Evolutionary conservation across 1,284 basidiomycete genomes (phyloP), one percentile per base, ranked within the genome.

Genomic region (Amylostereum areolatum): DNA sequence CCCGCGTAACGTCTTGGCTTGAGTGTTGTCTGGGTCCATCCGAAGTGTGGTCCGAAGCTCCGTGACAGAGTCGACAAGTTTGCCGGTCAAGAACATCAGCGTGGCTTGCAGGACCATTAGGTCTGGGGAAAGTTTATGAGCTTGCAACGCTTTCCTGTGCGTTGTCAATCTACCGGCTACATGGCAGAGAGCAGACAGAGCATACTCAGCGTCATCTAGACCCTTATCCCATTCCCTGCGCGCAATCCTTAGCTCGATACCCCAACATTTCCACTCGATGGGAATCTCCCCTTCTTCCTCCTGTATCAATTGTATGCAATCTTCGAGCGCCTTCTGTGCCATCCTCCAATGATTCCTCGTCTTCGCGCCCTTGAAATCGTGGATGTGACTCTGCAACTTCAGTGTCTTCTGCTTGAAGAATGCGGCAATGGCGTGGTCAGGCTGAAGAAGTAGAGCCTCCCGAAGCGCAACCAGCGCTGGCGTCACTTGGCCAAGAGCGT

Each of bases 301-400:
- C 12, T 43, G 46, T 28, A 52, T 49, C 3, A 52, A 37, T 3
- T 28, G 18, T 7, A 55, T 24, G 33, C 55, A 57, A 2, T 50
- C 46, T 27, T 52, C 55, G 43, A 54, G 55, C 24, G 55, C 53
- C 11, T 39, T 37, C 35, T 53, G 37, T 31, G 55, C 58, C 50
- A 50, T 52, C 18, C 45, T 49, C 58, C 58, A 59, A 41, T 56
- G 55, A 7, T 47, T 48, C n/a, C 58, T 49, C 8, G 46, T 41
- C n/a, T 46, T 35, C 3, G 57, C 55, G 2, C 37, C 45, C 4
- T 32, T 36, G 31, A 55, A 59, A 3, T 47, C 50, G 3, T 49
- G 45, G 29, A 53, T 46, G 39, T 56, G 55, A 18, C 33, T 36
- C 25, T 55, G 49, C 18, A 58, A 44, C 4, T 48, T 46, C 11